Conservation (phyloP, 306 rosid species). For the Rosa multiflora region DNA sequence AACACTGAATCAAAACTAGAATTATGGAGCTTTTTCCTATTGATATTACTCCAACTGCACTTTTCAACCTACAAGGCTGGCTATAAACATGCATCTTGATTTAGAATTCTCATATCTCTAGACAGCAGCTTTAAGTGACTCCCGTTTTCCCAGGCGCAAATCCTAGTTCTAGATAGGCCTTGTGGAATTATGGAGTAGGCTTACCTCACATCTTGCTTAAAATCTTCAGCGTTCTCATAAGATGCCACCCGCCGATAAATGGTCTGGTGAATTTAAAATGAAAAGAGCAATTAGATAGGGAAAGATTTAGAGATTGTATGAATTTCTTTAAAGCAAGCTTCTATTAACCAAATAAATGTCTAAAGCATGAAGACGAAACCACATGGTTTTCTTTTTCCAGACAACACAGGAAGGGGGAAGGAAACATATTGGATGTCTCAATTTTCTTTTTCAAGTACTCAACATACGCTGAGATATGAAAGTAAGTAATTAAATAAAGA, state of each 20-base stretch:
- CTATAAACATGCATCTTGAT: background rate
- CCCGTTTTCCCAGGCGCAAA: background rate
- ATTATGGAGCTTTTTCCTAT: background rate
- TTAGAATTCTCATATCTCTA: background rate
- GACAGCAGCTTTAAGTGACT: background rate
- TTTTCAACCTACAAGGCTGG: background rate
- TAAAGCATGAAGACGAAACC: background rate
- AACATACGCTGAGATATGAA: background rate
- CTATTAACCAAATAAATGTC: background rate
- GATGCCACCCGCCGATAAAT: constrained; percentile 58
- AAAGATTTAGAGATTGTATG: background rate
- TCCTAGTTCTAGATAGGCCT: constrained; percentile 1
- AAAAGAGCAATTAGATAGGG: constrained; percentile 20
- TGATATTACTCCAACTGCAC: background rate
- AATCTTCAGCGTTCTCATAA: constrained; percentile 65
- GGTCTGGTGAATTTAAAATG: constrained; percentile 47
- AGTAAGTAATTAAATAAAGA: background rate
- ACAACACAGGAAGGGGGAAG: background rate
- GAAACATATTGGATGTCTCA: background rate
- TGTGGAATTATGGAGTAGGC: constrained; percentile 3
- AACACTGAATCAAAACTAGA: background rate
- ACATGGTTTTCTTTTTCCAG: background rate
- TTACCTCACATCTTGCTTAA: constrained; percentile 70
- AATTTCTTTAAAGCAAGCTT: background rate
- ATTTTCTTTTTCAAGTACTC: background rate